phyloP scores from a whole-genome alignment of 2,329 filamentous ascomycete species.

The Colletotrichum liriopes region DNA sequence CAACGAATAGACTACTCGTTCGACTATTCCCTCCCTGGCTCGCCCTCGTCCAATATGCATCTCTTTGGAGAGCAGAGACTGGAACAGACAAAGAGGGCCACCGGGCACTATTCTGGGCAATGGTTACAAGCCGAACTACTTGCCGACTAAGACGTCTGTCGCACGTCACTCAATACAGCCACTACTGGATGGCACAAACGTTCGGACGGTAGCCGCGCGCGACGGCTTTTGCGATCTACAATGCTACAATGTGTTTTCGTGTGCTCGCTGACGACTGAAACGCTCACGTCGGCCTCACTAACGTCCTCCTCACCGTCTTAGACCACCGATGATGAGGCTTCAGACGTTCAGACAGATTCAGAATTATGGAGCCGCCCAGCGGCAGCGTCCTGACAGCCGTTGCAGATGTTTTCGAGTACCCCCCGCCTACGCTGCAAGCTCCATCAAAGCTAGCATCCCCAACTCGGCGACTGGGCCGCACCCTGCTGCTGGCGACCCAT shows the following conservation, averaged over 20 bases:
- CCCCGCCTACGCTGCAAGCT: conserved; percentile 13
- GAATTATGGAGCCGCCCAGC: background rate
- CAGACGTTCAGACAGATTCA: background rate
- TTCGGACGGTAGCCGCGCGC: conserved; percentile 1
- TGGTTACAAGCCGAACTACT: too few relatives aligned
- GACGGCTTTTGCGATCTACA: background rate
- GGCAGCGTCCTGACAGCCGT: background rate
- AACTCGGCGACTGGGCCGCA: conserved; percentile 1
- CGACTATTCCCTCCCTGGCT: background rate
- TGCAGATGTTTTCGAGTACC: background rate
- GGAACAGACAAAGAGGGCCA: background rate
- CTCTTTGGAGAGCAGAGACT: background rate
- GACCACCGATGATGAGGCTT: conserved; percentile 3
- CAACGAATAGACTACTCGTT: background rate
- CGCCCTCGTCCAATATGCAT: background rate
- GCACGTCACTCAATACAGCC: background rate
- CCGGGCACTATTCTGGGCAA: background rate
- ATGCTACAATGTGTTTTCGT: background rate
- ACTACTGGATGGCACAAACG: background rate
- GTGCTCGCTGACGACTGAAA: background rate
- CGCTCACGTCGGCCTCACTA: conserved; percentile 6
- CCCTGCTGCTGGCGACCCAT: background rate
- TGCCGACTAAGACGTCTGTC: background rate
- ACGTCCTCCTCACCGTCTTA: background rate
- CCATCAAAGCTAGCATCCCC: conserved; percentile 24